Conservation (phyloP, 2,329 filamentous ascomycete species). For the Penicillium sp. region DNA sequence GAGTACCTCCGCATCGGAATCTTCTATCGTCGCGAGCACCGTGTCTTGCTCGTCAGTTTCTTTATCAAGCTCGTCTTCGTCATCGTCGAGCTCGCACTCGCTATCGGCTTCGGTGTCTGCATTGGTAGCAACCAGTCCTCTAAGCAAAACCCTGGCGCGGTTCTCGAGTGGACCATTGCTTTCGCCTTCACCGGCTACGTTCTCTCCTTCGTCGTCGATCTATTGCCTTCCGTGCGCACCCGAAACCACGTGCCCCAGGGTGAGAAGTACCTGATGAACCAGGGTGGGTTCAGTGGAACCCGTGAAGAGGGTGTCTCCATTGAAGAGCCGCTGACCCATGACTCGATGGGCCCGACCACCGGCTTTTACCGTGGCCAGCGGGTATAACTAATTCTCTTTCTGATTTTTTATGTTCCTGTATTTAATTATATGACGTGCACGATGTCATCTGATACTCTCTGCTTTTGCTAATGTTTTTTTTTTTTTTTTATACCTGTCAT, state of each 20-base stretch:
- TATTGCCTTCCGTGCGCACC: slow-evolving; percentile 72
- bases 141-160: slow-evolving; percentile 65
- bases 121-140: slow-evolving; percentile 46
- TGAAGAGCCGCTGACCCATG: slow-evolving; percentile 41
- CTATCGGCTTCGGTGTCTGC: slow-evolving; percentile 63
- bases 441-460: slow-evolving; percentile 6
- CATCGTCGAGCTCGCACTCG: slow-evolving; percentile 70
- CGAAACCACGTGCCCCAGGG: slow-evolving; percentile 50
- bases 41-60: slow-evolving; percentile 74
- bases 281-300: slow-evolving; percentile 11
- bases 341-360: slow-evolving; percentile 36
- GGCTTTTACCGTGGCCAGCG: slow-evolving; percentile 33
- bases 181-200: slow-evolving; percentile 88
- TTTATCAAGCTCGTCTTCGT: slow-evolving; percentile 86
- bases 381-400: slow-evolving; percentile 14
- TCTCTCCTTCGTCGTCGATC: slow-evolving; percentile 81
- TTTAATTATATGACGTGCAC: slow-evolving; percentile 6
- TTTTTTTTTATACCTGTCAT: slow-evolving; percentile 4
- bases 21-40: slow-evolving; percentile 69
- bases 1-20: slow-evolving; percentile 86
- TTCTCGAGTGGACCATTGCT: slow-evolving; percentile 77
- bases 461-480: slow-evolving; percentile 3
- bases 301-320: slow-evolving; percentile 23
- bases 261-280: slow-evolving; percentile 34
- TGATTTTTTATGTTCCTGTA: neutral